Percentiles rank a stretch among this genome's conserved stretches.
phyloP scores from a whole-genome alignment of 257 asterid genomes.

The Solanum tarapatanum region DNA sequence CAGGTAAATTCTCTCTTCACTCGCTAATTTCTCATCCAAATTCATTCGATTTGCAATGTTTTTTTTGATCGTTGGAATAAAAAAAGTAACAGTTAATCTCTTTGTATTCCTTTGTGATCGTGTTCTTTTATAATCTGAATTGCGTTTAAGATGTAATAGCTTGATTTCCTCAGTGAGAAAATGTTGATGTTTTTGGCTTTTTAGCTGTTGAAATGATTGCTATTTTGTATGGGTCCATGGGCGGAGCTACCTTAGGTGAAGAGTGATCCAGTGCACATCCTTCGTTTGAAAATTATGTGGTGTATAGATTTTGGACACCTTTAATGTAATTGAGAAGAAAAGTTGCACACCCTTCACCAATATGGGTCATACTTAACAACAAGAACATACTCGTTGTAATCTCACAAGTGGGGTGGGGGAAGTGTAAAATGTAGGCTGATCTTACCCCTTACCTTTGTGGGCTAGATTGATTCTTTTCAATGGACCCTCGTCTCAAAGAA shows the following conservation, averaged over 20 bases:
- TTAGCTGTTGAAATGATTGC: not conserved
- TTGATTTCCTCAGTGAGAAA: not conserved
- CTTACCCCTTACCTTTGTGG: not conserved
- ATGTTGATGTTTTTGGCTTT: not conserved
- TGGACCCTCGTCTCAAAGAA: not conserved
- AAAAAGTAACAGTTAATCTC: not conserved
- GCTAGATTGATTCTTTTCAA: not conserved
- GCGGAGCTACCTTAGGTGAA: not conserved
- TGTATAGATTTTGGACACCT: not conserved
- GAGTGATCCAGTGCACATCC: not conserved
- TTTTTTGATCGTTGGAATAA: not conserved
- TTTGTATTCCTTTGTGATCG: not conserved
- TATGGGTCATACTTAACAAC: not conserved
- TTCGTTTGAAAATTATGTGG: not conserved
- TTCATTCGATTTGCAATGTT: not conserved
- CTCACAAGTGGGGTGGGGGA: not conserved
- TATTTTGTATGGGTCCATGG: not conserved
- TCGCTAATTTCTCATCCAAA: not conserved
- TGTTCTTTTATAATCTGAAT: not conserved
- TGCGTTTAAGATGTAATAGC: not conserved
- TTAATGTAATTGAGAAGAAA: not conserved
- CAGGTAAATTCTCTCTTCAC: not conserved
- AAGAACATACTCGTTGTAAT: not conserved
- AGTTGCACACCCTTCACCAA: not conserved
- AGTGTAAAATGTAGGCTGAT: not conserved